phyloP scores from a whole-genome alignment of 139 green algal species.

The Tetraselmis striata region DNA sequence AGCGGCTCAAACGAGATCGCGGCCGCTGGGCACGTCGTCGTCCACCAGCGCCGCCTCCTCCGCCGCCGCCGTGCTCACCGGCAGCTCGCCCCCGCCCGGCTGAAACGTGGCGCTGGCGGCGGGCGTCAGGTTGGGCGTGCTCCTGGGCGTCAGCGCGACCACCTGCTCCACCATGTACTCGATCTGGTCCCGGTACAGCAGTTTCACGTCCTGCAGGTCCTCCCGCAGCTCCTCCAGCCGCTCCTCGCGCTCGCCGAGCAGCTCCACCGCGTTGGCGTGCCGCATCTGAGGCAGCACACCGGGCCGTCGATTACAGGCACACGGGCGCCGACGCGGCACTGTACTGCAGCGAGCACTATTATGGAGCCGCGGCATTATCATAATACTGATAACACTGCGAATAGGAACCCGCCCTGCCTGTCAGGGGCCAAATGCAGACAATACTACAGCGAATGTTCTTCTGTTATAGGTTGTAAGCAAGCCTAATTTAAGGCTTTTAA shows the following conservation, averaged over 20 bases:
- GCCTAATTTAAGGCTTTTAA: no score
- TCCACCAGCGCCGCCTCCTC: neutral
- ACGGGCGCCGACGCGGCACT: no score
- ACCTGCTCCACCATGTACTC: conserved; percentile 54
- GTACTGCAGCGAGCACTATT: no score
- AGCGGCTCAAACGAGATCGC: no score
- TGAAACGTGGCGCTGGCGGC: neutral
- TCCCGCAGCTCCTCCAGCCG: conserved; percentile 76
- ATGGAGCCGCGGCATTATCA: no score
- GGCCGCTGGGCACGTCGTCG: neutral
- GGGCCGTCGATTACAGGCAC: no score
- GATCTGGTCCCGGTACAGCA: conserved; percentile 80
- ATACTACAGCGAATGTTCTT: no score
- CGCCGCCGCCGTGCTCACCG: neutral
- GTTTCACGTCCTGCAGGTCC: conserved; percentile 80
- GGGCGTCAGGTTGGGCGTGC: neutral
- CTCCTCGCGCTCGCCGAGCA: conserved; percentile 82
- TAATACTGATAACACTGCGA: no score
- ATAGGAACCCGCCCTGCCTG: no score
- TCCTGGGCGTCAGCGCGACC: neutral
- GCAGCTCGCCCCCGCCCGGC: neutral
- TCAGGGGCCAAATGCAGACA: no score
- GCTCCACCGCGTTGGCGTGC: conserved; percentile 67
- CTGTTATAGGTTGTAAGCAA: no score
- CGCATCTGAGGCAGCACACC: conserved; percentile 37